Conservation (phyloP, 306 rosid genomes). For the Acmispon strigosus region DNA sequence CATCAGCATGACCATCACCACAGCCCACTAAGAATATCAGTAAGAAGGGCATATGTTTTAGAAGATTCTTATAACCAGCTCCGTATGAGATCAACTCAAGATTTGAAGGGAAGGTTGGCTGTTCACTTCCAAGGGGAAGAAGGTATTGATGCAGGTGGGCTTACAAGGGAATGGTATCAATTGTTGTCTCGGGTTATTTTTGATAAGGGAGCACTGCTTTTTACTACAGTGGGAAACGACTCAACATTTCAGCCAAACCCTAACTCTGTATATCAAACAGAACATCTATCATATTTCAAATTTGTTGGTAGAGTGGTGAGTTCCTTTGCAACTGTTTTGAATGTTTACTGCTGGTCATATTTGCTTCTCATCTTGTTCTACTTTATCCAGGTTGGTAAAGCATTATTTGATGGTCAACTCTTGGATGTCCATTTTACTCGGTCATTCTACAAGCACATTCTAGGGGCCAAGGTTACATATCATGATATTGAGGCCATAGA, state of each 20-base stretch:
- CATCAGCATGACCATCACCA: constrained; percentile 95
- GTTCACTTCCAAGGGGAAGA: constrained; percentile 99
- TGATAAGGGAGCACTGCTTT: constrained; percentile 92
- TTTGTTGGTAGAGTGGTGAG: constrained; percentile 99
- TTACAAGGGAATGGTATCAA: constrained; percentile 97
- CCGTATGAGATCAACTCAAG: constrained; percentile 79
- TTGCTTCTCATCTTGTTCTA: constrained; percentile 19
- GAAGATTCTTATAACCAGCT: constrained; percentile 97
- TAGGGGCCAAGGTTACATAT: constrained; percentile 88
- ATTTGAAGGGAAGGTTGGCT: constrained; percentile 90
- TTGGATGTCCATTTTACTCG: constrained; percentile 97
- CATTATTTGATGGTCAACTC: constrained; percentile 88
- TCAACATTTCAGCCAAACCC: constrained; percentile 97
- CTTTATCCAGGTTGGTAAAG: constrained; percentile 83
- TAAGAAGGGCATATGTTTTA: constrained; percentile 89
- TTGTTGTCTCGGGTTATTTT: constrained; percentile 87
- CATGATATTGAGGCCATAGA: constrained; percentile 98
- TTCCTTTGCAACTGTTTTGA: constrained; percentile 16
- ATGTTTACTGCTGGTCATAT: constrained; percentile 6
- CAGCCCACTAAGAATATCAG: constrained; percentile 87
- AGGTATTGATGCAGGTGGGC: constrained; percentile 98
- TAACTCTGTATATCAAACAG: constrained; percentile 92
- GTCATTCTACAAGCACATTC: constrained; percentile 91
- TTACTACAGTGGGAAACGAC: constrained; percentile 95
- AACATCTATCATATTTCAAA: constrained; percentile 95